Evolutionary conservation across 331 rosid species (phyloP).

Genomic region (Telfairia occidentalis): DNA sequence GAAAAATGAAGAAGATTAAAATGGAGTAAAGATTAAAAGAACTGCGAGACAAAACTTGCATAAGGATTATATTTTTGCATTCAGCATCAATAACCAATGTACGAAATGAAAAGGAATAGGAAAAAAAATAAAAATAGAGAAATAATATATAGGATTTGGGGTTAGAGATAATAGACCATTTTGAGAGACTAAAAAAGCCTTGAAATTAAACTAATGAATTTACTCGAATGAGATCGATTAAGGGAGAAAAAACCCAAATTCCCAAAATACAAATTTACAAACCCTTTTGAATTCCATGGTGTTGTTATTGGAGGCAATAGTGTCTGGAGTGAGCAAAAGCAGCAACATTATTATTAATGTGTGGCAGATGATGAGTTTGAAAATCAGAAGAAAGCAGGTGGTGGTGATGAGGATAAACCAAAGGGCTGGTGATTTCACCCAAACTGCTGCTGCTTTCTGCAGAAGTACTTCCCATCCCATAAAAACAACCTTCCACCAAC

Average conservation of each 20-base stretch:
- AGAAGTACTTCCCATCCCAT: conserved; percentile 9
- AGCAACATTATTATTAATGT: not conserved
- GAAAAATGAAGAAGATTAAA: not conserved
- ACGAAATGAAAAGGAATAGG: not conserved
- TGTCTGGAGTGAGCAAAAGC: not conserved
- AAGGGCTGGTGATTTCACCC: not conserved
- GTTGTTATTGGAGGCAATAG: not conserved
- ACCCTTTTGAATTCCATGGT: not conserved
- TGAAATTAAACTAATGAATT: not conserved
- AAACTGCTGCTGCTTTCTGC: conserved; percentile 10
- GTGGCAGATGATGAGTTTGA: not conserved
- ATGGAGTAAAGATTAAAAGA: not conserved
- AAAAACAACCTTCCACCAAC: not conserved
- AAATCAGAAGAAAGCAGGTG: conserved; percentile 7
- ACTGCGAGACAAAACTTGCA: not conserved
- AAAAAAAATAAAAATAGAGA: not conserved
- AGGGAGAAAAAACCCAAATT: not conserved
- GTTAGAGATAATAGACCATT: not conserved
- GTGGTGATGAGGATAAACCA: conserved; percentile 1
- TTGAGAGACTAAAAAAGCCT: not conserved
- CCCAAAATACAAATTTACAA: conserved; percentile 1
- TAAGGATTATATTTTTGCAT: not conserved
- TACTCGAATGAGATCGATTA: not conserved
- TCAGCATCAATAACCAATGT: not conserved
- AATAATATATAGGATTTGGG: not conserved